Base-by-base conservation (phyloP, 2,329 filamentous ascomycete species). In the Aureobasidium uvarum region DNA sequence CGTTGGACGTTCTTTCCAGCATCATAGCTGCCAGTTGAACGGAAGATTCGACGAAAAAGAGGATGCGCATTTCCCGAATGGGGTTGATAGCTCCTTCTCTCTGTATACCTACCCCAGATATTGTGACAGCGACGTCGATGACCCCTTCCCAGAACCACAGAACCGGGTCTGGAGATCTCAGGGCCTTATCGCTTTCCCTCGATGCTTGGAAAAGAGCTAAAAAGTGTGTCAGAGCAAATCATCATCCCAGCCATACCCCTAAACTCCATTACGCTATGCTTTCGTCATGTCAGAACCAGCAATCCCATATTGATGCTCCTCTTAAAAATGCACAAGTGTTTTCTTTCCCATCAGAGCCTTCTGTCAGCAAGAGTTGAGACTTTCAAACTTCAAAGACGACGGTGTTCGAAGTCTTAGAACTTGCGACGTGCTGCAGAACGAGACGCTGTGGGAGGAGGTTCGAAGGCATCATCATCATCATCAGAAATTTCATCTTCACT, bases 401-500 rank as follows among this genome's bases (percentile, higher is more conserved):
- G 14, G 18, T 25, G 20, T 1, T 25, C 18, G 11, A 14, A 13
- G 11, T 6, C 23, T 60, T 23, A 58, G n/a, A 58, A 68, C 25
- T 62, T 66, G 33, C 67, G 66, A 55, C 62, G 46, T 65, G 65
- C 66, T 14, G 45, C 62, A 14, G 64, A 48, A 41, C 69, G 63
- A 25, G 66, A 33, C 36, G 69, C 66, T 20, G 69, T 59, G 8
- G 68, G 66, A 16, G 68, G 45, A 13, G 75, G 72, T 69, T 77
- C 76, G 66, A 77, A 77, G 11, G 76, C 76, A 68, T 76, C 74
- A 55, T 77, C 75, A 55, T 77, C 75, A 45, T 74, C 73, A 28
- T 77, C 75, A 56, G 71, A 73, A 45, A 77, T 77, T 68, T 77
- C 76, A 62, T 77, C 76, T 14, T 77, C 76, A 59, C 73, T 75